Base-by-base conservation (phyloP, 2,329 filamentous ascomycete genomes). In the Xylariaceae sp. region DNA sequence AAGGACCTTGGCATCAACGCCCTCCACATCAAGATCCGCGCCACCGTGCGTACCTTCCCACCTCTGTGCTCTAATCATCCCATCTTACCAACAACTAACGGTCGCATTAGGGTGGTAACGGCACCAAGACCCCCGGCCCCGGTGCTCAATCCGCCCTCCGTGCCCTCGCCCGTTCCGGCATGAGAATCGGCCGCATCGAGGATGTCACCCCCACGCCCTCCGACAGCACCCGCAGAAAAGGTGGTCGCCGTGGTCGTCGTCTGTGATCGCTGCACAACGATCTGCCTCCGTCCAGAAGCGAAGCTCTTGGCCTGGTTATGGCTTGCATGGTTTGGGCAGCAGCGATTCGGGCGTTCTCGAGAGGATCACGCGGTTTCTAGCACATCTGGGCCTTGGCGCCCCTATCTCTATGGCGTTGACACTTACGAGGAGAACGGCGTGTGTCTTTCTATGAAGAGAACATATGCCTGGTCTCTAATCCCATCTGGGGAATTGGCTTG, bases 181-280 rank as follows among this genome's bases (percentile, higher is more conserved):
- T 99, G 95, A 95, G 93, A 84, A 99, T 99, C 71, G 94, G 94
- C 75, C 89, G 94, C 74, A 99, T 99, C 72, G 94, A 99, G 88
- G 94, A 99, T 76, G 94, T 99, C 63, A 99, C 95, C 70, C 94
- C 94, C 70, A 99, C 94, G 59, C 94, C 95, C 70, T 99, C 94
- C 78, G 94, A 99, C 81, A 96, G 90, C 77, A 99, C 94, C 73
- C 90, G 94, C 81, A 92, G 93, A 83, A 99, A 99, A 91, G 94
- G 94, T 83, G 94, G 94, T 97, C 92, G 94, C 81, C 93, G 94
- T 89, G 94, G 94, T 97, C 94, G 94, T 82, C 93, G 94, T 96
- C 89, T 99, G 79, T 99, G 83, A 89, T 79, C 75, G 70, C 73
- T 61, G 74, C 68, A 55, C 48, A 57, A 57, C 33, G 19, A 50